phyloP scores from a whole-genome alignment of 2,329 filamentous ascomycete species.

The Neofusicoccum parvum region DNA sequence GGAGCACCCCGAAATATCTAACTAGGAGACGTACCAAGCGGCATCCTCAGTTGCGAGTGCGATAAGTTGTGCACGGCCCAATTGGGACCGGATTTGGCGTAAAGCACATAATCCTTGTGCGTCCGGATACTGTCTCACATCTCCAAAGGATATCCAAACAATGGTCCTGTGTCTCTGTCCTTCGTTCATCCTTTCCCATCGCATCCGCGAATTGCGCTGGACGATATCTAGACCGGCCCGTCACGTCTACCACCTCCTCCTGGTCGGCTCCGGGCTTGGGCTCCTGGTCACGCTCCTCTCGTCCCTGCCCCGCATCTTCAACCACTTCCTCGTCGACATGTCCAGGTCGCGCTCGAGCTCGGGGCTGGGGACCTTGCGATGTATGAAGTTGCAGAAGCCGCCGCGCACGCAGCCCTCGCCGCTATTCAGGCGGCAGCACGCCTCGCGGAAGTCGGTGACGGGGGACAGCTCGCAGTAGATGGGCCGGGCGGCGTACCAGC shows the following conservation, averaged over 20 bases:
- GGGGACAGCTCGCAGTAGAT: slow-evolving; percentile 98
- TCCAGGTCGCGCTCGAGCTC: slow-evolving; percentile 88
- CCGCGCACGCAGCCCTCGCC: slow-evolving; percentile 95
- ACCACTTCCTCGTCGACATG: slow-evolving; percentile 93
- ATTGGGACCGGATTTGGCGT: not conserved
- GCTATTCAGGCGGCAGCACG: slow-evolving; percentile 90
- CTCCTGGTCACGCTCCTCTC: slow-evolving; percentile 79
- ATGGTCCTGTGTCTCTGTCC: not conserved
- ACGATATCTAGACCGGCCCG: not conserved
- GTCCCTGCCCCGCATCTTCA: slow-evolving; percentile 81
- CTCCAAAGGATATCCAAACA: not conserved
- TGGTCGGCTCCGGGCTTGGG: slow-evolving; percentile 81
- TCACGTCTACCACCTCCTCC: slow-evolving; percentile 57
- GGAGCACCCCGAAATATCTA: not conserved
- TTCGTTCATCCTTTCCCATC: not conserved
- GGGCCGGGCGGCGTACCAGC: slow-evolving; percentile 95
- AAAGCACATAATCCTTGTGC: not conserved
- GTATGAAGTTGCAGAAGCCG: slow-evolving; percentile 99
- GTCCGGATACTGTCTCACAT: not conserved
- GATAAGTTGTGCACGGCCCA: not conserved
- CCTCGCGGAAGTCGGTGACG: slow-evolving; percentile 97
- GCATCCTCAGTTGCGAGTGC: slow-evolving; percentile 1
- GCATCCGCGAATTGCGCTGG: not conserved
- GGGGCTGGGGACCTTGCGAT: slow-evolving; percentile 88
- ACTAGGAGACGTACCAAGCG: slow-evolving; percentile 3